These are phyloP conservation scores for Fusarium dimerum DNA, from an alignment of 2,329 filamentous ascomycete genomes.

Conservation along the genomic window DNA sequence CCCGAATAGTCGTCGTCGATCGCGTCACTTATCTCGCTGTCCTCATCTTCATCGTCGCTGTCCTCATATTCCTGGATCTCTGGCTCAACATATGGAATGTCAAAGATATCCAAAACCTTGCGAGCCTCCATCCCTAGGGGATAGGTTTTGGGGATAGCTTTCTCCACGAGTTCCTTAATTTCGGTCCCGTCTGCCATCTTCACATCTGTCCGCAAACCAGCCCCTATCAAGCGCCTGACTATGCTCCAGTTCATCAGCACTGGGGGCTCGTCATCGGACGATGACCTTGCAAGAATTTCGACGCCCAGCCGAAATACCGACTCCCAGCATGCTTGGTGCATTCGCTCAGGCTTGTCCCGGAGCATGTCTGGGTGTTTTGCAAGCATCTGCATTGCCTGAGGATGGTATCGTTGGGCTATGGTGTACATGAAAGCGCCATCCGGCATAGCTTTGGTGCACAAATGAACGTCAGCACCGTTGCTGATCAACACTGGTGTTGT, in stretches of 20 bases:
- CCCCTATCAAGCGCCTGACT: conserved; percentile 21
- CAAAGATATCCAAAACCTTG: conserved; percentile 26
- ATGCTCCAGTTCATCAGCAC: conserved; percentile 27
- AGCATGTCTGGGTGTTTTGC: conserved; percentile 25
- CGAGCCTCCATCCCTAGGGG: conserved; percentile 20
- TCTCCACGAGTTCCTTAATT: conserved; percentile 23
- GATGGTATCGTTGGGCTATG: conserved; percentile 27
- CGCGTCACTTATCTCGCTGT: conserved; percentile 10
- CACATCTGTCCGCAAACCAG: conserved; percentile 28
- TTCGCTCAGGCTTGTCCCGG: conserved; percentile 16
- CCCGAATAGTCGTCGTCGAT: conserved; percentile 16
- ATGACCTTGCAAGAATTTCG: not conserved
- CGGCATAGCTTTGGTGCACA: conserved; percentile 27
- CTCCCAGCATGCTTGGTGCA: conserved; percentile 26
- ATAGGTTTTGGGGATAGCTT: conserved; percentile 21
- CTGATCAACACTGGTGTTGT: conserved; percentile 31
- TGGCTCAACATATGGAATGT: conserved; percentile 25
- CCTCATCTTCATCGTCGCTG: conserved; percentile 7
- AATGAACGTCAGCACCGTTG: conserved; percentile 26
- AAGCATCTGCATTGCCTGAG: conserved; percentile 28
- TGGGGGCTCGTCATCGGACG: not conserved
- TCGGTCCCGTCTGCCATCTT: conserved; percentile 18
- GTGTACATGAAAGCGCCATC: conserved; percentile 31
- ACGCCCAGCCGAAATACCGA: conserved; percentile 21
- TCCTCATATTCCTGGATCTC: conserved; percentile 2